Conservation (phyloP, 805 yeast species). For the Grigorovia humatica region DNA sequence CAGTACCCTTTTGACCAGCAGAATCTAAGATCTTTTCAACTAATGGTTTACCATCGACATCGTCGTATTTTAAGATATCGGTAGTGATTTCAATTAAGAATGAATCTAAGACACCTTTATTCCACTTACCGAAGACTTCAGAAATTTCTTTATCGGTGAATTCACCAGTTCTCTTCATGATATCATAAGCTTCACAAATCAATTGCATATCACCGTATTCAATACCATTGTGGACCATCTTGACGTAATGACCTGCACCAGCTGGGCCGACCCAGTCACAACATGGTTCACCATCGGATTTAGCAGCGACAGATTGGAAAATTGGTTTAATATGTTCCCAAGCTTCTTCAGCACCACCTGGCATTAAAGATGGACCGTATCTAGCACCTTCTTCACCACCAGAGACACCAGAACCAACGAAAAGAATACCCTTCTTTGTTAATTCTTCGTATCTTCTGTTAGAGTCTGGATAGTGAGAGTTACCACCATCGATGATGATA, state of each 20-base stretch:
- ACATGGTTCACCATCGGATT: constrained; percentile 97
- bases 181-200: constrained; percentile 95
- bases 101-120: constrained; percentile 94
- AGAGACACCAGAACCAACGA: constrained; percentile 98
- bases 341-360: constrained; percentile 96
- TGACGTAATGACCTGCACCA: constrained; percentile 97
- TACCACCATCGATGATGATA: constrained; percentile 98
- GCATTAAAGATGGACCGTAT: constrained; percentile 98
- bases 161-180: constrained; percentile 89
- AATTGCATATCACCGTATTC: constrained; percentile 99
- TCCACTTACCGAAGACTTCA: constrained; percentile 87
- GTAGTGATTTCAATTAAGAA: constrained; percentile 95
- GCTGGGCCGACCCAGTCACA: constrained; percentile 99
- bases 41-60: constrained; percentile 81
- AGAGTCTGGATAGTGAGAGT: constrained; percentile 98
- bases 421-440: constrained; percentile 74
- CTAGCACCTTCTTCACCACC: constrained; percentile 99
- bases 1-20: constrained; percentile 99
- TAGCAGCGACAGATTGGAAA: constrained; percentile 93
- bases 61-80: constrained; percentile 84
- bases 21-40: constrained; percentile 94
- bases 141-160: constrained; percentile 86
- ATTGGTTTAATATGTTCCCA: constrained; percentile 98
- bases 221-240: constrained; percentile 99
- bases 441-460: constrained; percentile 93